Evolutionary conservation across 805 yeast species (phyloP).

Genomic region (Wickerhamomyces bisporus): DNA sequence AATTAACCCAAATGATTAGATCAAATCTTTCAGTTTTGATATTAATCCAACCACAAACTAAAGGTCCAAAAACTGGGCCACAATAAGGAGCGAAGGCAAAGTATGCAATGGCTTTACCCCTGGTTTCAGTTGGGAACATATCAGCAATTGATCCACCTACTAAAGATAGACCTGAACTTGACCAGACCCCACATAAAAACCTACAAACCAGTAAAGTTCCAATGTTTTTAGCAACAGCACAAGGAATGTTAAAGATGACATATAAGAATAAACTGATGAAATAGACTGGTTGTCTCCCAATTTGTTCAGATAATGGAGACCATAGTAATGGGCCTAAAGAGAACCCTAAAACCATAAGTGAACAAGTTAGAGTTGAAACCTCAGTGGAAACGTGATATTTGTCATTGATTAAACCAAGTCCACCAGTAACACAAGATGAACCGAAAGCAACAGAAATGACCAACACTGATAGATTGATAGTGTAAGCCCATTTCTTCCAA

Average conservation of each 20-base stretch:
- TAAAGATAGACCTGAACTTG: constrained; percentile 75
- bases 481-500: constrained; percentile 54
- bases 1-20: constrained; percentile 81
- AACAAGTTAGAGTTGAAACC: constrained; percentile 75
- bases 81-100: constrained; percentile 91
- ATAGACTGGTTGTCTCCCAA: constrained; percentile 83
- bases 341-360: constrained; percentile 87
- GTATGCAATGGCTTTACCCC: constrained; percentile 87
- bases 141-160: constrained; percentile 93
- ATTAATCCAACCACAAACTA: constrained; percentile 81
- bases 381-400: constrained; percentile 67
- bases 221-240: constrained; percentile 78
- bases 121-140: constrained; percentile 71
- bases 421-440: constrained; percentile 86
- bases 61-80: constrained; percentile 88
- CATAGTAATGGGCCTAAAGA: constrained; percentile 82
- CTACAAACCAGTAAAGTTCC: constrained; percentile 78
- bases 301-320: constrained; percentile 84
- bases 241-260: constrained; percentile 77
- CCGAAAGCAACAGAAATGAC: constrained; percentile 93
- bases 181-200: constrained; percentile 81
- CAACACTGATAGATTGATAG: constrained; percentile 59
- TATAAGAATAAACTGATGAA: constrained; percentile 70
- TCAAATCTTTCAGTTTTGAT: constrained; percentile 66
- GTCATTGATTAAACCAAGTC: constrained; percentile 61